phyloP scores from a whole-genome alignment of 1,284 basidiomycete species.

The Apiotrichum sp. region DNA sequence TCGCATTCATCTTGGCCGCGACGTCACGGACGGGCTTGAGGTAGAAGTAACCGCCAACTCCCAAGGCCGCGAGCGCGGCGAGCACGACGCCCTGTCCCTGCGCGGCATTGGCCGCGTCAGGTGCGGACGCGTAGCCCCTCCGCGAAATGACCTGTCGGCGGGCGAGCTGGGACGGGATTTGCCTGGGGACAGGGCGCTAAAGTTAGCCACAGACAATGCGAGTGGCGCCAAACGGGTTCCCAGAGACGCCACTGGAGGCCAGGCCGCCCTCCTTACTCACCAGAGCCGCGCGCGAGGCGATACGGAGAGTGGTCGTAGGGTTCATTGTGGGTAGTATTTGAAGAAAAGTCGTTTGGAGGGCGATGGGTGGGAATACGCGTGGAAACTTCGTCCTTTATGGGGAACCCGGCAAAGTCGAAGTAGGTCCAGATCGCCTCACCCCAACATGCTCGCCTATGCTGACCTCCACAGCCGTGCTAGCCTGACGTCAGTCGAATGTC shows the following conservation, averaged over 20 bases:
- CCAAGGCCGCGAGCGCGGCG: constrained; percentile 32
- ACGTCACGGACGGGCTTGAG: constrained; percentile 44
- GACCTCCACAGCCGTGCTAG: too few relatives aligned
- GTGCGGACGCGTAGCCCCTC: neutral
- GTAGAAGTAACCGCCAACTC: constrained; percentile 34
- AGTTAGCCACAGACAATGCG: too few relatives aligned
- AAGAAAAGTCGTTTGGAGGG: neutral
- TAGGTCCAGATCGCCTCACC: too few relatives aligned
- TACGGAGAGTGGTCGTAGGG: neutral
- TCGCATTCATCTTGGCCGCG: constrained; percentile 18
- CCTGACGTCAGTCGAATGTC: too few relatives aligned
- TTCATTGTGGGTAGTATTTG: neutral
- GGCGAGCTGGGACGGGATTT: neutral
- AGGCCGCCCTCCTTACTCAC: neutral
- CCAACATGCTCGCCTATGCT: too few relatives aligned
- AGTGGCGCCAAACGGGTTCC: neutral
- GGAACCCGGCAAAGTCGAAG: too few relatives aligned
- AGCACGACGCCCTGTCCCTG: constrained; percentile 22
- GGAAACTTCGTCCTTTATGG: too few relatives aligned
- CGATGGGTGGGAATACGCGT: too few relatives aligned
- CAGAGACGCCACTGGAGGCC: neutral
- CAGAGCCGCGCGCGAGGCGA: neutral
- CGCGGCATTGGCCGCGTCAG: neutral
- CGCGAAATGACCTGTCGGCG: neutral
- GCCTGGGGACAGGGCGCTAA: neutral